phyloP scores from a whole-genome alignment of 441 rosid species.

The Flueggea neowawraea region DNA sequence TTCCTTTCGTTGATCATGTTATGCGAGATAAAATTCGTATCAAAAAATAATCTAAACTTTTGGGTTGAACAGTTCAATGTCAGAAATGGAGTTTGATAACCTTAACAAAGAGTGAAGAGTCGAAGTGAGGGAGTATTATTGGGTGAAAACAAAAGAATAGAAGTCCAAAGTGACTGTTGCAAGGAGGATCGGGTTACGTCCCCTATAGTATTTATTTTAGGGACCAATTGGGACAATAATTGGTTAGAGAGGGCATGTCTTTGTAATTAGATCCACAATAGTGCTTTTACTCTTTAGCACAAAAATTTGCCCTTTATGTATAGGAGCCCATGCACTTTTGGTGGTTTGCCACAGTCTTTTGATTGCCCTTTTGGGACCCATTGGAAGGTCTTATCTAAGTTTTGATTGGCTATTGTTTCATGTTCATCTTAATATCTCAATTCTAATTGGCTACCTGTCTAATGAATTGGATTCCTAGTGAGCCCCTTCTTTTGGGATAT shows the following conservation, averaged over 20 bases:
- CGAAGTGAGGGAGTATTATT: background rate
- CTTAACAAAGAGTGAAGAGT: background rate
- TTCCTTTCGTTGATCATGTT: constrained; percentile 31
- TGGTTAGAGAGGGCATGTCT: constrained; percentile 7
- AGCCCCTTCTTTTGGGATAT: constrained; percentile 11
- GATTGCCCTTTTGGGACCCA: constrained; percentile 26
- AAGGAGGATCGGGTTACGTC: constrained; percentile 8
- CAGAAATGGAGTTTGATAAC: too few relatives aligned
- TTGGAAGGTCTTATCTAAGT: constrained; percentile 27
- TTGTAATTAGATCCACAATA: constrained; percentile 10
- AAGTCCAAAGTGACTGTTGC: constrained; percentile 12
- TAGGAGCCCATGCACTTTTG: constrained; percentile 20
- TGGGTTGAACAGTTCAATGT: too few relatives aligned
- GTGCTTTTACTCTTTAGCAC: constrained; percentile 7
- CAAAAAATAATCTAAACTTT: too few relatives aligned
- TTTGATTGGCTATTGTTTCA: constrained; percentile 37
- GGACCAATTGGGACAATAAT: constrained; percentile 16
- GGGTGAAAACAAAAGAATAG: background rate
- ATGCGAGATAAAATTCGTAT: too few relatives aligned
- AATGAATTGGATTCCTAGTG: constrained; percentile 33
- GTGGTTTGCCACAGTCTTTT: constrained; percentile 6
- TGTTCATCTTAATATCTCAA: constrained; percentile 28
- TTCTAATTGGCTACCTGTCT: constrained; percentile 39
- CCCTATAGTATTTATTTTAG: constrained; percentile 13
- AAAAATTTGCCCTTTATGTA: background rate